Percentiles rank a stretch among this genome's conserved stretches.
These are phyloP conservation scores for Podospora appendiculata DNA, from an alignment of 495 filamentous ascomycete genomes.

Conservation along the genomic window DNA sequence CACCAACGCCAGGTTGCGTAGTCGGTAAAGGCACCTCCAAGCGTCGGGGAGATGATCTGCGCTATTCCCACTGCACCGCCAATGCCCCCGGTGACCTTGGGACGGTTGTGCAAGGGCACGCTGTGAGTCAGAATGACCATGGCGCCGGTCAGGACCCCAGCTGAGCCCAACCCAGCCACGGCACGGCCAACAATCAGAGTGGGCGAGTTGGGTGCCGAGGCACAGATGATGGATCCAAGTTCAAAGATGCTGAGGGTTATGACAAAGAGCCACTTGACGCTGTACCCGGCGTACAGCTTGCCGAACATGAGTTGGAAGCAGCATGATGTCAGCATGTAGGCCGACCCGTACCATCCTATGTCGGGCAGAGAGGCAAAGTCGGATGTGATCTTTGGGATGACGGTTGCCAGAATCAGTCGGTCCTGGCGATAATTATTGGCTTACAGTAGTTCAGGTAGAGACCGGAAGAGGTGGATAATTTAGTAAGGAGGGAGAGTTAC, in stretches of 20 bases:
- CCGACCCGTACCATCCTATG: constrained; percentile 26
- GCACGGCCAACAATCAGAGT: constrained; percentile 44
- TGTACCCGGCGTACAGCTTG: constrained; percentile 35
- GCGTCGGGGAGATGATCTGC: constrained; percentile 54
- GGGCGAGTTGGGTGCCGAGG: constrained; percentile 33
- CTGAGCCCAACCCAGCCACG: constrained; percentile 37
- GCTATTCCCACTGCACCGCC: constrained; percentile 53
- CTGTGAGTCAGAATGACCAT: constrained; percentile 20
- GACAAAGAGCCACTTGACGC: constrained; percentile 28
- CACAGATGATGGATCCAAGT: constrained; percentile 41
- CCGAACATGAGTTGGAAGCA: constrained; percentile 38
- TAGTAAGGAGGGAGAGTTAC: not conserved
- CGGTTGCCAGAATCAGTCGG: constrained; percentile 27
- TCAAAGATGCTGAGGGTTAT: constrained; percentile 23
- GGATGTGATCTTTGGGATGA: constrained; percentile 31
- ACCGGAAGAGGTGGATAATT: not conserved
- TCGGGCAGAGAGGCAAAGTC: constrained; percentile 26
- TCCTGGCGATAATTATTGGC: constrained; percentile 7
- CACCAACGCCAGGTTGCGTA: constrained; percentile 16
- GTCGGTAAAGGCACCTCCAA: constrained; percentile 44
- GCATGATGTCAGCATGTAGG: constrained; percentile 39
- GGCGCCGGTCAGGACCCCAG: constrained; percentile 20
- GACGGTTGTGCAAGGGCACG: constrained; percentile 10
- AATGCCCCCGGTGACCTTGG: constrained; percentile 17
- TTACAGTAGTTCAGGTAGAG: not conserved